phyloP scores from a whole-genome alignment of 371 early-diverging fungal genomes.

The Mortierella sp. region DNA sequence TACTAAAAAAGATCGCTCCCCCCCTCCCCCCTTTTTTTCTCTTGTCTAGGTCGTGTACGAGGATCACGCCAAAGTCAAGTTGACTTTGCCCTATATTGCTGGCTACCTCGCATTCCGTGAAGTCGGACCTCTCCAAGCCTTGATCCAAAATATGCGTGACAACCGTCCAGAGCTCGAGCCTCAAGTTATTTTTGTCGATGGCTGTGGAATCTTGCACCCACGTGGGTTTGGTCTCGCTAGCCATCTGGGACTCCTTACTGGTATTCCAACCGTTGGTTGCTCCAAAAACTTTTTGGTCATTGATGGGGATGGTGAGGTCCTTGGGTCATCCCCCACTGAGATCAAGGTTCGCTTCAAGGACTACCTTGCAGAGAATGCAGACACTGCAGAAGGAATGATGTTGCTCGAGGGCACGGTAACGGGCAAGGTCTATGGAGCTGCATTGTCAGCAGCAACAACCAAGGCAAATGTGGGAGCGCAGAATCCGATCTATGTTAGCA shows the following conservation, averaged over 20 bases:
- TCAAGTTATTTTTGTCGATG: slow-evolving; percentile 88
- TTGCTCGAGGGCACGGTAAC: slow-evolving; percentile 40
- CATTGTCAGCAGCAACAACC: slow-evolving; percentile 55
- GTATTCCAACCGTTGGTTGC: slow-evolving; percentile 85
- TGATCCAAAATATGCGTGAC: slow-evolving; percentile 63
- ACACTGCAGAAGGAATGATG: slow-evolving; percentile 35
- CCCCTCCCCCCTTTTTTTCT: neutral
- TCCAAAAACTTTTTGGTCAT: slow-evolving; percentile 89
- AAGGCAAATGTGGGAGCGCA: slow-evolving; percentile 45
- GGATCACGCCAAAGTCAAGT: slow-evolving; percentile 61
- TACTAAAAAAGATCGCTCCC: too few species aligned
- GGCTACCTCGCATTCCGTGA: slow-evolving; percentile 94
- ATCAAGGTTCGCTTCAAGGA: slow-evolving; percentile 31
- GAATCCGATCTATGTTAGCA: slow-evolving; percentile 89
- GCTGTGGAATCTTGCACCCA: slow-evolving; percentile 91
- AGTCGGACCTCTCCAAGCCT: slow-evolving; percentile 64
- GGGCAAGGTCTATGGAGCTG: slow-evolving; percentile 71
- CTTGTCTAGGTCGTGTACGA: slow-evolving; percentile 63
- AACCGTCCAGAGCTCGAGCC: slow-evolving; percentile 69
- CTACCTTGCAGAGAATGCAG: slow-evolving; percentile 10
- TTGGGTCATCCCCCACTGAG: slow-evolving; percentile 36
- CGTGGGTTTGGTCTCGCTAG: slow-evolving; percentile 89
- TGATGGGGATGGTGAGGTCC: slow-evolving; percentile 54
- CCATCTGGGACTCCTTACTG: slow-evolving; percentile 81
- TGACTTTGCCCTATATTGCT: slow-evolving; percentile 82